A percentile compares a stretch with the other conserved stretches of the same genome.
Evolutionary conservation across 176 grass and related monocot genomes (phyloP).

Genomic region (Cenchrus purpureus): DNA sequence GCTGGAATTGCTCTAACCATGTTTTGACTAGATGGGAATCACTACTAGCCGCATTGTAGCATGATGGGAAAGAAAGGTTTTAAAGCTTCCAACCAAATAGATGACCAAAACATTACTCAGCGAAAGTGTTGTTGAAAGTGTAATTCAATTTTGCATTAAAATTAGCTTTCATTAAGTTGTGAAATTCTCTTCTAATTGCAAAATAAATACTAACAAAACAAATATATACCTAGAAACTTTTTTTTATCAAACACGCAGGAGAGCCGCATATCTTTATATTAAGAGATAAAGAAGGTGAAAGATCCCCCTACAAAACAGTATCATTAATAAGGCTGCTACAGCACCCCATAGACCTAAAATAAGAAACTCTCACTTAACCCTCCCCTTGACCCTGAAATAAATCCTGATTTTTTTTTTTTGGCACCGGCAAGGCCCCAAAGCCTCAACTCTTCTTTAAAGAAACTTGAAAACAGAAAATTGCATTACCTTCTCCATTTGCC

Average conservation of each 20-base stretch:
- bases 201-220: neutral
- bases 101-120: neutral
- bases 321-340: no score
- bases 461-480: neutral
- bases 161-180: conserved; percentile 13
- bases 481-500: conserved; percentile 96
- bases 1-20: neutral
- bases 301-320: neutral
- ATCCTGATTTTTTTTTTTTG: no score
- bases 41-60: conserved; percentile 13
- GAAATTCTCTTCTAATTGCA: neutral
- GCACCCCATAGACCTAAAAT: no score
- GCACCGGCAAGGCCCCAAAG: no score
- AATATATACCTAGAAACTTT: conserved; percentile 21
- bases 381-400: no score
- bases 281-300: no score
- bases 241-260: neutral
- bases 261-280: no score
- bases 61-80: neutral
- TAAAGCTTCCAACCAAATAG: neutral
- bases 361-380: no score
- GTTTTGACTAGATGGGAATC: conserved; percentile 5
- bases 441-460: no score
- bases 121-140: neutral
- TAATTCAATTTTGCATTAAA: conserved; percentile 1